Evolutionary conservation across 2,329 filamentous ascomycete genomes (phyloP).

Genomic region (Aureobasidium sp.): DNA sequence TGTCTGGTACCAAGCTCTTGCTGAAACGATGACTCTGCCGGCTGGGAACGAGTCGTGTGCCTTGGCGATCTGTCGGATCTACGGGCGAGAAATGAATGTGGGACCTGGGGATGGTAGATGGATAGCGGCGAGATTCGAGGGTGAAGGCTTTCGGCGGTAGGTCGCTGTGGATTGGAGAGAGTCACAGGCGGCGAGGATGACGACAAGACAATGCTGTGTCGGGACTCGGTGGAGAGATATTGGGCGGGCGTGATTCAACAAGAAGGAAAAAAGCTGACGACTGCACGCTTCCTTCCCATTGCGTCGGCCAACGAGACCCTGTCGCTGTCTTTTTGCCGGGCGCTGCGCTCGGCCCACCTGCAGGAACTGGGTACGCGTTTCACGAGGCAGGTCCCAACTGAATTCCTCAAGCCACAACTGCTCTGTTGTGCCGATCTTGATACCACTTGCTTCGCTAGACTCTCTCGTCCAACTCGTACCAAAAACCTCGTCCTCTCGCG

Average conservation of each 20-base stretch:
- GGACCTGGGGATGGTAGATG: not conserved
- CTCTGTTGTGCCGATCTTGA: not conserved
- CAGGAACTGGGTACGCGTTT: not conserved
- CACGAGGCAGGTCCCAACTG: not conserved
- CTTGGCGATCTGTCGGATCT: slow-evolving; percentile 9
- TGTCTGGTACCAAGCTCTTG: not conserved
- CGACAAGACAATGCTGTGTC: not conserved
- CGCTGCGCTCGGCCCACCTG: not conserved
- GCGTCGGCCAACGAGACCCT: not conserved
- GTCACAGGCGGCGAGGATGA: not conserved
- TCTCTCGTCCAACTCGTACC: not conserved
- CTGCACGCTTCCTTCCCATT: not conserved
- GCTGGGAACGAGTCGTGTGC: not conserved
- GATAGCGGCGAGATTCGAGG: not conserved
- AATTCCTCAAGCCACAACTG: not conserved
- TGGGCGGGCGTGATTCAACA: not conserved
- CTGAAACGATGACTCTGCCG: not conserved
- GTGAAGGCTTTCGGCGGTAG: not conserved
- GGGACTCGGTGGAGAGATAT: not conserved
- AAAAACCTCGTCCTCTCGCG: not conserved
- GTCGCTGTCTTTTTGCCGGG: not conserved
- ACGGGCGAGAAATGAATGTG: slow-evolving; percentile 1
- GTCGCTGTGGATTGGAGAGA: not conserved
- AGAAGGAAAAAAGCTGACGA: slow-evolving; percentile 4
- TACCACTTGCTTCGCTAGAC: not conserved